These are phyloP conservation scores for Clavariopsis aquatica DNA, from an alignment of 495 filamentous ascomycete genomes.

Conservation along the genomic window DNA sequence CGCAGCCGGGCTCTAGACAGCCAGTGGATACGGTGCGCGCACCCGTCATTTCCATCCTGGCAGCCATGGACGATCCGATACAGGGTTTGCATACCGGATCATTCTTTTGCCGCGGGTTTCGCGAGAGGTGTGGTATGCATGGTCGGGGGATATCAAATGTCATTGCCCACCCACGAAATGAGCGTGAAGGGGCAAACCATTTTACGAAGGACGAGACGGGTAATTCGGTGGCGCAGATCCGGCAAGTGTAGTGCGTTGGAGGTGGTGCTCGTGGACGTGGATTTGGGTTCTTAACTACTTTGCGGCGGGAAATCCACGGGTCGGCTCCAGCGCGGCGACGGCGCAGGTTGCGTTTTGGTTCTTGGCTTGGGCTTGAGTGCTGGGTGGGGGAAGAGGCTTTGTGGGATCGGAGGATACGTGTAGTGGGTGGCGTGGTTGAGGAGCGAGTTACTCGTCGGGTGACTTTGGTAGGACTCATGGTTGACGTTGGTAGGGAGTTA, in stretches of 20 bases:
- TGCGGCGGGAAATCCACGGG: slow-evolving; percentile 10
- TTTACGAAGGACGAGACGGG: slow-evolving; percentile 8
- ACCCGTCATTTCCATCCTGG: slow-evolving; percentile 8
- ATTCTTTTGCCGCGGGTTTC: slow-evolving; percentile 15
- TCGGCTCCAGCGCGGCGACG: slow-evolving; percentile 14
- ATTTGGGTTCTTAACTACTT: background rate
- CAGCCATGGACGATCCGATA: slow-evolving; percentile 10
- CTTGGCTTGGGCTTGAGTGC: background rate
- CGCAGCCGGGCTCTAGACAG: slow-evolving; percentile 25
- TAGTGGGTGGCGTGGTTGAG: background rate
- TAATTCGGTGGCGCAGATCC: slow-evolving; percentile 16
- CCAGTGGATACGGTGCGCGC: slow-evolving; percentile 8
- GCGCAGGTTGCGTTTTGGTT: background rate
- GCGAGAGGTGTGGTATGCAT: slow-evolving; percentile 20
- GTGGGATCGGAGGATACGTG: background rate
- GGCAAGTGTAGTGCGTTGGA: slow-evolving; percentile 27
- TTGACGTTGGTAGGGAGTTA: background rate
- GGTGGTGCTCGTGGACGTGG: background rate
- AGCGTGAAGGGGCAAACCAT: background rate
- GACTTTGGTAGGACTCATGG: background rate
- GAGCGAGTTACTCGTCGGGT: background rate
- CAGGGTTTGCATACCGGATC: slow-evolving; percentile 22
- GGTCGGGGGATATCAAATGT: slow-evolving; percentile 6
- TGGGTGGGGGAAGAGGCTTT: background rate
- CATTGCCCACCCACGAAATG: background rate